phyloP scores from a whole-genome alignment of 208 protist species.

The Crithidia thermophila region DNA sequence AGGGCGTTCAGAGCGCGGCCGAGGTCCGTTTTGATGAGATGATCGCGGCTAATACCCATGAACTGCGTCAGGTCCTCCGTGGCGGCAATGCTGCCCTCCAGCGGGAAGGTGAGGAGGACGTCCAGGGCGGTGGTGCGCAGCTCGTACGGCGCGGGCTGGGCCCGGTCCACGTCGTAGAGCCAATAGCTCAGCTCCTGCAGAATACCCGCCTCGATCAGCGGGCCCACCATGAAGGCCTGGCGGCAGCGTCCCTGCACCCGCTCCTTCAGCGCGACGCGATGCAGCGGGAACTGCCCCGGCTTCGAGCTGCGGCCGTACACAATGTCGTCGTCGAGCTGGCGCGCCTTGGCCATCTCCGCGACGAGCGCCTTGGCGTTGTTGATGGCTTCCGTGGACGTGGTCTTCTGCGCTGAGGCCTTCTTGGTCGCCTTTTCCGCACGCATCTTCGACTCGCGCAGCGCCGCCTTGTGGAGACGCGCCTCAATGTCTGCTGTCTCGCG shows the following conservation, averaged over 20 bases:
- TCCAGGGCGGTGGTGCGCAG: conserved; percentile 76
- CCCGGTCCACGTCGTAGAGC: conserved; percentile 65
- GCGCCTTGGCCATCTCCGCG: conserved; percentile 32
- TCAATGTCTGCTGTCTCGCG: conserved; percentile 13
- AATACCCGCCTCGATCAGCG: conserved; percentile 68
- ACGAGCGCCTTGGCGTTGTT: conserved; percentile 33
- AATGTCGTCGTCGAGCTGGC: conserved; percentile 29
- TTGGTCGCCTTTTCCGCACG: conserved; percentile 20
- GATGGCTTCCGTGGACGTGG: conserved; percentile 18
- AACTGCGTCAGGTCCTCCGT: conserved; percentile 60
- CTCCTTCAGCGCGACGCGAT: conserved; percentile 52
- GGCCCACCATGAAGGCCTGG: conserved; percentile 39
- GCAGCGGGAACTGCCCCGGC: conserved; percentile 44
- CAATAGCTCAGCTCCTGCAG: conserved; percentile 82
- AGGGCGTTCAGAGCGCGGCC: conserved; percentile 73
- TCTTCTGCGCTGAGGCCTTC: conserved; percentile 20
- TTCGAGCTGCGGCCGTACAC: conserved; percentile 20
- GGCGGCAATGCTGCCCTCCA: conserved; percentile 42
- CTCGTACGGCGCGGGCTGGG: conserved; percentile 64
- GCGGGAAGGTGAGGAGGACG: conserved; percentile 67
- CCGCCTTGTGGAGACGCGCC: conserved; percentile 20
- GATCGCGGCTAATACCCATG: conserved; percentile 65
- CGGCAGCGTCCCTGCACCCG: conserved; percentile 54
- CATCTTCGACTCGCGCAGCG: conserved; percentile 26
- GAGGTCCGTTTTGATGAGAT: conserved; percentile 70